These are phyloP conservation scores for Saraca asoca DNA, from an alignment of 331 rosid genomes.

Conservation along the genomic window DNA sequence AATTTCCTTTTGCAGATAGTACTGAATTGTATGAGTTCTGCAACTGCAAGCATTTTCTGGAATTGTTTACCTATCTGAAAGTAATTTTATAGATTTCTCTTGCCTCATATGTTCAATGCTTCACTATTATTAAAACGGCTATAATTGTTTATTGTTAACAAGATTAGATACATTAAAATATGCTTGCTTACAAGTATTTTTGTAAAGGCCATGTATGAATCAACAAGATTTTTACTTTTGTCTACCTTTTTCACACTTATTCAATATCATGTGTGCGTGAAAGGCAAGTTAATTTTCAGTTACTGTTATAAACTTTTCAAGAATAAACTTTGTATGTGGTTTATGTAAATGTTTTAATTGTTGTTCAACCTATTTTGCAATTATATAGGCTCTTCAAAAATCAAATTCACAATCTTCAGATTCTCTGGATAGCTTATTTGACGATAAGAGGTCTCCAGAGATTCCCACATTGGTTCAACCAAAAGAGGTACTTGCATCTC, in stretches of 20 bases:
- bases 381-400: slow-evolving; percentile 50
- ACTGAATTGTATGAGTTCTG: background rate
- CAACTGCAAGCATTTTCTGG: background rate
- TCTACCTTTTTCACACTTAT: background rate
- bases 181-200: background rate
- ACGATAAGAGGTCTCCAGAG: slow-evolving; percentile 60
- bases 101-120: background rate
- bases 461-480: slow-evolving; percentile 42
- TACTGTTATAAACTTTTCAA: slow-evolving; percentile 16
- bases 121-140: background rate
- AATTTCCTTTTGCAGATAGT: background rate
- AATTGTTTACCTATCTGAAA: background rate
- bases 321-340: slow-evolving; percentile 21
- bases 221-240: background rate
- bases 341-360: slow-evolving; percentile 29
- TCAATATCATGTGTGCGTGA: background rate
- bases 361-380: slow-evolving; percentile 35
- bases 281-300: slow-evolving; percentile 23
- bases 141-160: background rate
- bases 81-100: background rate
- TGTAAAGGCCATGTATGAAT: background rate
- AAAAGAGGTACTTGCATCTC: slow-evolving; percentile 65
- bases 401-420: slow-evolving; percentile 69
- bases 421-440: slow-evolving; percentile 87
- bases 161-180: background rate